phyloP scores from a whole-genome alignment of 2,329 filamentous ascomycete species.

The Talaromyces verruculosus region DNA sequence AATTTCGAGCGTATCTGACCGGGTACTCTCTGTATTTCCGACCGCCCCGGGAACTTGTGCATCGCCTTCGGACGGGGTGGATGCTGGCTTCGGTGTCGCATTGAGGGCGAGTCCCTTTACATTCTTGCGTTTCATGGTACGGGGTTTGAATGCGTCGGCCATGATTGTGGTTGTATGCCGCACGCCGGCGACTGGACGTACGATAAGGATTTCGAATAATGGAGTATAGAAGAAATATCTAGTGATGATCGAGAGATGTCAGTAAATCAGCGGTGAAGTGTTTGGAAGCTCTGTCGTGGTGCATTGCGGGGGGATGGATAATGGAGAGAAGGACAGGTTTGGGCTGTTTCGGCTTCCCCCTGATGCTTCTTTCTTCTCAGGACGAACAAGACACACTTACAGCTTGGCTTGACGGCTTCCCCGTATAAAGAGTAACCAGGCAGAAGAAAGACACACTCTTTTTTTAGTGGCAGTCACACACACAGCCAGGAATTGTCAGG shows the following conservation, averaged over 20 bases:
- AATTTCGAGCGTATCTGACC: slow-evolving; percentile 80
- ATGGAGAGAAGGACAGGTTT: background rate
- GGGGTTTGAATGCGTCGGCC: slow-evolving; percentile 62
- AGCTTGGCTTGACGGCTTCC: slow-evolving; percentile 2
- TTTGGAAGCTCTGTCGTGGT: background rate
- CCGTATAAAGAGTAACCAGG: background rate
- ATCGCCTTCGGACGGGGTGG: slow-evolving; percentile 71
- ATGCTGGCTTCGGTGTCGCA: slow-evolving; percentile 67
- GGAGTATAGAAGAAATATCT: background rate
- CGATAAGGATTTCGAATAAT: background rate
- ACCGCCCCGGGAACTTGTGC: slow-evolving; percentile 47
- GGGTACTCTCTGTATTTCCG: slow-evolving; percentile 59
- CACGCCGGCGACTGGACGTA: slow-evolving; percentile 21
- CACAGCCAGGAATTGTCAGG: background rate
- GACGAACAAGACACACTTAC: background rate
- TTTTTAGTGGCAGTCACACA: slow-evolving; percentile 8
- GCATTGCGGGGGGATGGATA: slow-evolving; percentile 10
- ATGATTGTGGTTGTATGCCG: slow-evolving; percentile 39
- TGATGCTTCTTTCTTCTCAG: slow-evolving; percentile 1
- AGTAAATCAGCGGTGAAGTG: background rate
- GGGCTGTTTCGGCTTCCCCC: background rate
- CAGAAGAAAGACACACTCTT: background rate
- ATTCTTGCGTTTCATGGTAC: slow-evolving; percentile 98
- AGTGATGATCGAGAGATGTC: background rate
- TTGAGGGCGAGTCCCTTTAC: slow-evolving; percentile 91